Evolutionary conservation across 129 eudicot species (phyloP).

Genomic region (Tagetes patula): DNA sequence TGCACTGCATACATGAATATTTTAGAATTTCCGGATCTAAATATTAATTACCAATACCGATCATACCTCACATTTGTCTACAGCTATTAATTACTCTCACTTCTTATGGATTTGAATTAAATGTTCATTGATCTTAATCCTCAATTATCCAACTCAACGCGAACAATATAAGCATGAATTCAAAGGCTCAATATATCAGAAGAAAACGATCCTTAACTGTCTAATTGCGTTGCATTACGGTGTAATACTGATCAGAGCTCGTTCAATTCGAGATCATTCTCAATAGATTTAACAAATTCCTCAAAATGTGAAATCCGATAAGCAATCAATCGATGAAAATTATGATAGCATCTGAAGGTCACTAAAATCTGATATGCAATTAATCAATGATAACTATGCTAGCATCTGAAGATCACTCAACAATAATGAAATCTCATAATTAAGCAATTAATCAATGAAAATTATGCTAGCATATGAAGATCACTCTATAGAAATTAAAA

Average conservation of each 20-base stretch:
- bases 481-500: background rate
- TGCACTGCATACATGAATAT: background rate
- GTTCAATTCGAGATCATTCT: constrained; percentile 13
- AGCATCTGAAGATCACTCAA: constrained; percentile 11
- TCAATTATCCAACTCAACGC: no score
- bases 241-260: constrained; percentile 14
- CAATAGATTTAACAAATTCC: constrained; percentile 21
- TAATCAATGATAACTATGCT: background rate
- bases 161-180: background rate
- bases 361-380: background rate
- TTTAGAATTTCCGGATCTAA: constrained; percentile 8
- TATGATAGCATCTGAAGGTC: background rate
- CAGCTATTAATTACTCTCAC: background rate
- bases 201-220: background rate
- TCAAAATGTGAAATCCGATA: constrained; percentile 17
- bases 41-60: background rate
- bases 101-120: background rate
- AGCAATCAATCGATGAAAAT: background rate
- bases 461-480: background rate
- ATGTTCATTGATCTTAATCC: background rate
- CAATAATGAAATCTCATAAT: background rate
- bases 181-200: background rate
- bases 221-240: background rate
- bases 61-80: background rate
- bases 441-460: background rate